Evolutionary conservation across 2,329 filamentous ascomycete species (phyloP).

Genomic region (Zymoseptoria crescenta): DNA sequence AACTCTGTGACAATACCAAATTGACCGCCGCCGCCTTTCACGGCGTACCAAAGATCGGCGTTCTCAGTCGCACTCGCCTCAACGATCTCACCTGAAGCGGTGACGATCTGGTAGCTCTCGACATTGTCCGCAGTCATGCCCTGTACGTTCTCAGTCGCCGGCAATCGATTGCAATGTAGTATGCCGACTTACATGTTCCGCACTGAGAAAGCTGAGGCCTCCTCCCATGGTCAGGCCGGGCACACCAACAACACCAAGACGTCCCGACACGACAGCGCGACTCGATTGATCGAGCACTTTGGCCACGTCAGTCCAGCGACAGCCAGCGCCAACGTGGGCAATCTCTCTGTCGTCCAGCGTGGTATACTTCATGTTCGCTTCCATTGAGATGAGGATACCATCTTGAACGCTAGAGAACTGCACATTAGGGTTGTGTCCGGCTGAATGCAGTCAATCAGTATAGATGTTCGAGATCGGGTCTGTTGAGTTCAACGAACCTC

Average conservation of each 20-base stretch:
- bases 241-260: slow-evolving; percentile 22
- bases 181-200: slow-evolving; percentile 23
- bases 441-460: not conserved
- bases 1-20: slow-evolving; percentile 33
- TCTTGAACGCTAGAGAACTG: slow-evolving; percentile 41
- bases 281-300: slow-evolving; percentile 15
- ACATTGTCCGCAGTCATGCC: slow-evolving; percentile 25
- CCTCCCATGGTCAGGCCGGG: slow-evolving; percentile 26
- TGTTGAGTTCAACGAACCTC: slow-evolving; percentile 27
- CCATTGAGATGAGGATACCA: slow-evolving; percentile 38
- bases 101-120: slow-evolving; percentile 26
- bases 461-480: not conserved
- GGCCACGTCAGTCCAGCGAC: slow-evolving; percentile 19
- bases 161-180: not conserved
- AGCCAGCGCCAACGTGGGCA: slow-evolving; percentile 23
- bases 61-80: slow-evolving; percentile 20
- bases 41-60: slow-evolving; percentile 21
- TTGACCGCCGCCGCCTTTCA: slow-evolving; percentile 22
- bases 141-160: slow-evolving; percentile 1
- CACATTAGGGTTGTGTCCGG: slow-evolving; percentile 41
- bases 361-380: slow-evolving; percentile 35
- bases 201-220: slow-evolving; percentile 20
- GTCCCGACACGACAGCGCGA: slow-evolving; percentile 18
- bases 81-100: slow-evolving; percentile 18
- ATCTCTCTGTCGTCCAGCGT: slow-evolving; percentile 25